These are phyloP conservation scores for Aspergillus pseudoterreus DNA, from an alignment of 2,329 filamentous ascomycete genomes.

Conservation along the genomic window DNA sequence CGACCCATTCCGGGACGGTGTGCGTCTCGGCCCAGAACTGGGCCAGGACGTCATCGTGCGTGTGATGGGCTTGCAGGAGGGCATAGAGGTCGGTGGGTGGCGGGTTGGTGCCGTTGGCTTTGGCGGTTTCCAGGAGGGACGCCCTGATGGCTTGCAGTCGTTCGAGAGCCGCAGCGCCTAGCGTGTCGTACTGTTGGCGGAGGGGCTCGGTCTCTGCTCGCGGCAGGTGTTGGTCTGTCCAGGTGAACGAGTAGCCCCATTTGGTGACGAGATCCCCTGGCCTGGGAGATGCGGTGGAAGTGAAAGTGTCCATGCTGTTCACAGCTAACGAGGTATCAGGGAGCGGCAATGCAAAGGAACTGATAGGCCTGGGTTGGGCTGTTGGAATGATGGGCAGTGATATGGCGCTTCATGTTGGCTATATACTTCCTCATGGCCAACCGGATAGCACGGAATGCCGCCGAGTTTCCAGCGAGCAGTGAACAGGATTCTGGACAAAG, in stretches of 20 bases:
- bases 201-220: slow-evolving; percentile 9
- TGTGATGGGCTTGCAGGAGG: slow-evolving; percentile 56
- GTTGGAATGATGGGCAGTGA: background rate
- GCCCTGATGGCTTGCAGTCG: slow-evolving; percentile 11
- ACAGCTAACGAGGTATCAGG: too few relatives aligned
- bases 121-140: slow-evolving; percentile 8
- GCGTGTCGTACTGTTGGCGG: slow-evolving; percentile 15
- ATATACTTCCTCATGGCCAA: background rate
- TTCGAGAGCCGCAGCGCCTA: slow-evolving; percentile 11
- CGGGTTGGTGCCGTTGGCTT: background rate
- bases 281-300: background rate
- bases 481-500: background rate
- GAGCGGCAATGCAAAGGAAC: too few relatives aligned
- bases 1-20: slow-evolving; percentile 66
- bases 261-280: slow-evolving; percentile 8
- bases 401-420: background rate
- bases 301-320: too few relatives aligned
- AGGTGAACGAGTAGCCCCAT: slow-evolving; percentile 17
- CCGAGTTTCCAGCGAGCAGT: background rate
- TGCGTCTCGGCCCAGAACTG: slow-evolving; percentile 63
- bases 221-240: slow-evolving; percentile 13
- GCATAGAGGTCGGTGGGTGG: slow-evolving; percentile 53
- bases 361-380: too few relatives aligned
- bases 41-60: slow-evolving; percentile 50
- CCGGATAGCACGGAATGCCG: background rate